Percentiles rank a stretch among this genome's conserved stretches.
These are phyloP conservation scores for Phytophthora pinifolia DNA, from an alignment of 352 stramenopile genomes.

Conservation along the genomic window DNA sequence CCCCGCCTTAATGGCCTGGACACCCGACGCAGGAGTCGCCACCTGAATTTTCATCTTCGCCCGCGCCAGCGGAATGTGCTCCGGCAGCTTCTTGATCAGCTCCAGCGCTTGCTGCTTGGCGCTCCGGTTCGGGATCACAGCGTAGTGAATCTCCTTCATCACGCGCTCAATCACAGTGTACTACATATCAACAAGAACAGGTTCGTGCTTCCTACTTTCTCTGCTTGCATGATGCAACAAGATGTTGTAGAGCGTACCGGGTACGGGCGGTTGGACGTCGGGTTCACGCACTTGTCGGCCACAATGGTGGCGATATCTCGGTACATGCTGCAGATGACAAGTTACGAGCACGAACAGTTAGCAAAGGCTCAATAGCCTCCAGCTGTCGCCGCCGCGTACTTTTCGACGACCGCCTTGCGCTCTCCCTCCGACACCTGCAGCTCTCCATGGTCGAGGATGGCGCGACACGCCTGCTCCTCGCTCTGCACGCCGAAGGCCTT, in stretches of 20 bases:
- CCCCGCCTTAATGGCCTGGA: slow-evolving; percentile 56
- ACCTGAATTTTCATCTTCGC: slow-evolving; percentile 97
- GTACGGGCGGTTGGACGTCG: slow-evolving; percentile 94
- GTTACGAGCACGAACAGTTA: slow-evolving; percentile 1
- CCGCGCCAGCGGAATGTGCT: slow-evolving; percentile 94
- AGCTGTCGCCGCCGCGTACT: slow-evolving; percentile 35
- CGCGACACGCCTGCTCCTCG: slow-evolving; percentile 88
- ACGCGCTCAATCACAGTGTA: slow-evolving; percentile 95
- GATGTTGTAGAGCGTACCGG: slow-evolving; percentile 48
- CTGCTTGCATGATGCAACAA: neutral
- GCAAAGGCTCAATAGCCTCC: neutral
- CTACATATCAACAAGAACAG: slow-evolving; percentile 19
- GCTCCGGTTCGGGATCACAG: slow-evolving; percentile 92
- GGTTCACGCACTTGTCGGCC: slow-evolving; percentile 97
- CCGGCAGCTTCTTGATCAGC: slow-evolving; percentile 93
- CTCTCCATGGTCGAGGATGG: slow-evolving; percentile 96
- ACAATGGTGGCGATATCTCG: slow-evolving; percentile 97
- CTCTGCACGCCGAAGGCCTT: slow-evolving; percentile 94
- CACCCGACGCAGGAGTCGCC: slow-evolving; percentile 48
- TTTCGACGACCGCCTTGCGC: slow-evolving; percentile 91
- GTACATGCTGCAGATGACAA: slow-evolving; percentile 69
- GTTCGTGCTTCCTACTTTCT: neutral
- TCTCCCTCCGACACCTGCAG: slow-evolving; percentile 98
- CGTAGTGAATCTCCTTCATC: slow-evolving; percentile 97
- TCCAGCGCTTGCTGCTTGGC: slow-evolving; percentile 98